Conservation (phyloP, 352 stramenopile species). For the Hyaloperonospora brassicae region DNA sequence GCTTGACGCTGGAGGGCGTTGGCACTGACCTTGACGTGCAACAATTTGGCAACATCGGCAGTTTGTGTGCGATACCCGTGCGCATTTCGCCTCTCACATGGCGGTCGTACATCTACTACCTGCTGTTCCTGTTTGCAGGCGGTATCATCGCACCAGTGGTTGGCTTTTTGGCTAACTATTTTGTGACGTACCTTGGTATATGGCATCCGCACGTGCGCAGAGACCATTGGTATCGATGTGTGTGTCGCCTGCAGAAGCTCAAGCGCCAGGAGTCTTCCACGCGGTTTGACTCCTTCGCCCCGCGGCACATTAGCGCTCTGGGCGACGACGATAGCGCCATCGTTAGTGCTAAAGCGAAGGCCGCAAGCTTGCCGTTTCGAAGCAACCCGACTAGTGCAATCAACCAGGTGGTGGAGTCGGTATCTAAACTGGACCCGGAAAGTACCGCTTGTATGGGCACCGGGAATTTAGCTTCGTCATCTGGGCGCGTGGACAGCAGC, state of each 20-base stretch:
- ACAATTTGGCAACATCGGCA: constrained; percentile 37
- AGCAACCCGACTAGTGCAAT: constrained; percentile 14
- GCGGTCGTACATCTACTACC: constrained; percentile 51
- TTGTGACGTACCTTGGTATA: constrained; percentile 69
- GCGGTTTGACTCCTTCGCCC: constrained; percentile 74
- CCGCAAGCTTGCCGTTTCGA: constrained; percentile 14
- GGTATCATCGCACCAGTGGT: constrained; percentile 58
- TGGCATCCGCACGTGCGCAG: constrained; percentile 80
- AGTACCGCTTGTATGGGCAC: constrained; percentile 17
- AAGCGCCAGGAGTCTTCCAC: constrained; percentile 66
- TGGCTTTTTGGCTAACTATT: constrained; percentile 66
- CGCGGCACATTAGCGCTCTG: constrained; percentile 44
- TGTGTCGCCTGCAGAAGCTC: constrained; percentile 63
- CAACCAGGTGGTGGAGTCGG: constrained; percentile 29
- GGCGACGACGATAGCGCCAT: constrained; percentile 26
- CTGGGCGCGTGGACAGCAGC: constrained; percentile 41
- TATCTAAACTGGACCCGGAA: constrained; percentile 28
- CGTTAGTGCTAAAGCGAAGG: constrained; percentile 25
- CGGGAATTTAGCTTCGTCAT: constrained; percentile 18
- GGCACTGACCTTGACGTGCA: constrained; percentile 35
- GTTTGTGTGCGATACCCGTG: constrained; percentile 59
- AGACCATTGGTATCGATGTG: constrained; percentile 78
- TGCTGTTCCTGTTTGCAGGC: constrained; percentile 62
- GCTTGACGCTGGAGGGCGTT: constrained; percentile 42
- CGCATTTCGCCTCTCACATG: constrained; percentile 48